These are phyloP conservation scores for Gonapodya prolifera DNA, from an alignment of 192 early-diverging fungal species.

Conservation along the genomic window DNA sequence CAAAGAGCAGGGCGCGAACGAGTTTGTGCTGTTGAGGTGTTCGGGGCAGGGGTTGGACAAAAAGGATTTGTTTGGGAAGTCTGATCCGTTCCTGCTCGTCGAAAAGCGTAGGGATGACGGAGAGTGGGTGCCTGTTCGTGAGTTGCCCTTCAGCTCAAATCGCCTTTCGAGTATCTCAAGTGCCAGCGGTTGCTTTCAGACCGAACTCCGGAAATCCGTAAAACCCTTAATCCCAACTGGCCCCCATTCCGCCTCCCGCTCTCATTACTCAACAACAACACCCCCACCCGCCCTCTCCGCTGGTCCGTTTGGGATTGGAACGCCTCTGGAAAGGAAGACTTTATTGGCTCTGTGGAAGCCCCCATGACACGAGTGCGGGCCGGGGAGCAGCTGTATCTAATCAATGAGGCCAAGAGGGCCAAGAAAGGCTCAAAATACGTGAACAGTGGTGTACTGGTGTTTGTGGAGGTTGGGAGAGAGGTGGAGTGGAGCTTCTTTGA, in stretches of 20 bases:
- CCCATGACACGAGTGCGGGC: background rate
- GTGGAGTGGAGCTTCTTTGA: slow-evolving; percentile 26
- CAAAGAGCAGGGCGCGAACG: background rate
- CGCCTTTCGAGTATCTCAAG: too few species aligned
- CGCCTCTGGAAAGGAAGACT: slow-evolving; percentile 2
- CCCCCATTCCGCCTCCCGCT: background rate
- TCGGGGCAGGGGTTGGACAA: background rate
- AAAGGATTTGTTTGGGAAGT: slow-evolving; percentile 3
- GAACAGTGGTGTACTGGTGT: slow-evolving; percentile 1
- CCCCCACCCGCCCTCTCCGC: background rate
- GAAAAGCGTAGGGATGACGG: background rate
- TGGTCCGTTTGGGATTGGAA: slow-evolving; percentile 6
- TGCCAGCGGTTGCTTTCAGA: too few species aligned
- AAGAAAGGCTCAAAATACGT: slow-evolving; percentile 9
- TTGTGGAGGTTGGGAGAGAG: background rate
- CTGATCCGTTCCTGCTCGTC: background rate
- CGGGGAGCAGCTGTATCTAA: background rate
- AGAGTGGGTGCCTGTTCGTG: background rate
- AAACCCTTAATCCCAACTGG: slow-evolving; percentile 10
- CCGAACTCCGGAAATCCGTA: background rate
- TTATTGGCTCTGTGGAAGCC: slow-evolving; percentile 7
- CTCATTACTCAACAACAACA: background rate
- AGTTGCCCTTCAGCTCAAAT: too few species aligned
- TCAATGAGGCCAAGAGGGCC: slow-evolving; percentile 6
- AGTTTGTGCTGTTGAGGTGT: background rate